These are phyloP conservation scores for Inosperma sp. DNA, from an alignment of 768 basidiomycete genomes.

Conservation along the genomic window DNA sequence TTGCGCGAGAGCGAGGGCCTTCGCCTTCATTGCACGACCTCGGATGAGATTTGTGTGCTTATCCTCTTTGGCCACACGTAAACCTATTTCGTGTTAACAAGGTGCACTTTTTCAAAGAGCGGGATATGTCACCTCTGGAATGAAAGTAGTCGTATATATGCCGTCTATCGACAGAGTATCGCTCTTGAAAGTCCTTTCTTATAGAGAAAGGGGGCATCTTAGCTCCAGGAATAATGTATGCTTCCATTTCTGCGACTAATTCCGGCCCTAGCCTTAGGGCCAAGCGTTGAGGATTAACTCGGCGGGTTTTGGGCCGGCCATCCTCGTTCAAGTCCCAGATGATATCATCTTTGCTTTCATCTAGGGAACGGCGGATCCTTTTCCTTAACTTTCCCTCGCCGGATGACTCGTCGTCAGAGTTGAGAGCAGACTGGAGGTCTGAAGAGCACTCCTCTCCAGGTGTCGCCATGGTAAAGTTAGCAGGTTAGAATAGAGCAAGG, in stretches of 20 bases:
- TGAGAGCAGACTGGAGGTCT: constrained; percentile 16
- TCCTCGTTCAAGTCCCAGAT: constrained; percentile 29
- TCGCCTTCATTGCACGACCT: constrained; percentile 36
- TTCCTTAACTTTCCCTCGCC: constrained; percentile 17
- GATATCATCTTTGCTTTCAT: constrained; percentile 20
- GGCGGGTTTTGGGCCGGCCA: constrained; percentile 41
- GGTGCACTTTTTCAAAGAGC: too few species aligned
- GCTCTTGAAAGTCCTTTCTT: constrained; percentile 65
- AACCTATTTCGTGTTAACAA: too few species aligned
- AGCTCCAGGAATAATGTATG: constrained; percentile 62
- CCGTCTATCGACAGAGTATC: constrained; percentile 64
- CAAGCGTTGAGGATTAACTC: constrained; percentile 66
- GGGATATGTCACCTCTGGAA: constrained; percentile 36
- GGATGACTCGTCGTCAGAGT: constrained; percentile 13
- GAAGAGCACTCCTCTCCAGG: constrained; percentile 19
- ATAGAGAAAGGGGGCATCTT: constrained; percentile 75
- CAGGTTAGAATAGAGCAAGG: constrained; percentile 7
- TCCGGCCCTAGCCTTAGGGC: constrained; percentile 63
- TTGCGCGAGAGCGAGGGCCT: constrained; percentile 19
- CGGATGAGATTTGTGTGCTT: constrained; percentile 51
- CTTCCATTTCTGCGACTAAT: constrained; percentile 67
- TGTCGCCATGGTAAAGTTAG: constrained; percentile 30
- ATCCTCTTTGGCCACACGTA: constrained; percentile 63
- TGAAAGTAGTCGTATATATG: constrained; percentile 82
- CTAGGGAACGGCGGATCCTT: constrained; percentile 18